phyloP scores from a whole-genome alignment of 441 rosid genomes.

The Sinapis alba region DNA sequence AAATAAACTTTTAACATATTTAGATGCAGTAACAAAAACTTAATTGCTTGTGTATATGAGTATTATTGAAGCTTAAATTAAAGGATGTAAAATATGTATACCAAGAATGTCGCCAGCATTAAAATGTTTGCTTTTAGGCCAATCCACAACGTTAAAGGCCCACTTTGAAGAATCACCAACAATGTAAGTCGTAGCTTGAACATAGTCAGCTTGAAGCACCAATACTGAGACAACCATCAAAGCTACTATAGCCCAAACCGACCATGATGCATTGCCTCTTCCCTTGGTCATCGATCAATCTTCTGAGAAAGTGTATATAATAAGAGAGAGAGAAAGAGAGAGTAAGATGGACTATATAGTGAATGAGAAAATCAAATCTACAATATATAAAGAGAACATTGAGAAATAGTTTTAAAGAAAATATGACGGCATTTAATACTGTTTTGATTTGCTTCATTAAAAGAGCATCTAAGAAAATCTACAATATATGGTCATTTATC shows the following conservation, averaged over 20 bases:
- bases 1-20: not conserved
- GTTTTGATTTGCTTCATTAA: not conserved
- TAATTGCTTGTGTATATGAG: not conserved
- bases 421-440: conserved; percentile 14
- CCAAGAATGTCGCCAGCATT: conserved; percentile 71
- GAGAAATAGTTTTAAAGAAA: conserved; percentile 5
- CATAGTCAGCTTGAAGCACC: conserved; percentile 29
- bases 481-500: conserved; percentile 19
- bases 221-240: conserved; percentile 36
- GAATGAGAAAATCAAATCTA: conserved; percentile 35
- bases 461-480: conserved; percentile 30
- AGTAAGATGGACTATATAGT: conserved; percentile 35
- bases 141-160: conserved; percentile 49
- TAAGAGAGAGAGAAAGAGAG: not conserved
- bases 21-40: not conserved
- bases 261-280: conserved; percentile 58
- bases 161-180: conserved; percentile 64
- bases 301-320: not conserved
- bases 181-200: conserved; percentile 45
- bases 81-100: conserved; percentile 12
- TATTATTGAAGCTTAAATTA: not conserved
- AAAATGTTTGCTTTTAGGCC: conserved; percentile 68
- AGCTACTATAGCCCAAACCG: conserved; percentile 12
- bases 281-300: conserved; percentile 49
- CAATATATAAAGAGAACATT: conserved; percentile 3